Evolutionary conservation across 495 filamentous ascomycete species (phyloP).

Genomic region (Penicillium verhagenii): DNA sequence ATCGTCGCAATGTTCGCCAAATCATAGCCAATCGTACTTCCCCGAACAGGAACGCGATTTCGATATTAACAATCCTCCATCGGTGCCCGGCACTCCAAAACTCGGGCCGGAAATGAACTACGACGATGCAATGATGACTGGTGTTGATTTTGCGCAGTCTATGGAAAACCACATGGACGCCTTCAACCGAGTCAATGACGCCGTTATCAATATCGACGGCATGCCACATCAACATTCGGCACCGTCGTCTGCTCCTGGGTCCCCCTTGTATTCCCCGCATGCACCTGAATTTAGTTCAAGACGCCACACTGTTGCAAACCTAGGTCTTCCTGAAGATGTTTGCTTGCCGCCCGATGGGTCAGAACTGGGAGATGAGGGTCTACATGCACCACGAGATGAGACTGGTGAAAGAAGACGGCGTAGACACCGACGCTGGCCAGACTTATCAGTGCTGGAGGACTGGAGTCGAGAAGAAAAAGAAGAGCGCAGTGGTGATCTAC

Average conservation of each 20-base stretch:
- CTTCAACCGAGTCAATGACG: constrained; percentile 41
- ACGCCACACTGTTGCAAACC: constrained; percentile 49
- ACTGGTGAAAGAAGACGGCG: constrained; percentile 54
- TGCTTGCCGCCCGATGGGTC: constrained; percentile 87
- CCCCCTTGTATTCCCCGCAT: constrained; percentile 23
- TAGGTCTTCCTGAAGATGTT: constrained; percentile 70
- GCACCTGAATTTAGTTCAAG: constrained; percentile 38
- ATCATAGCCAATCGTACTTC: constrained; percentile 28
- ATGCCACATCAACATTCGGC: constrained; percentile 23
- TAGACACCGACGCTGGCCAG: constrained; percentile 60
- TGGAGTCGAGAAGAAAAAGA: constrained; percentile 93
- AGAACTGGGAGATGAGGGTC: constrained; percentile 72
- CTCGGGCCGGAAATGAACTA: constrained; percentile 62
- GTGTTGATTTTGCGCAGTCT: constrained; percentile 35
- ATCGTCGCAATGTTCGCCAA: constrained; percentile 38
- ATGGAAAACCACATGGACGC: constrained; percentile 38
- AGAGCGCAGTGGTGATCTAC: constrained; percentile 78
- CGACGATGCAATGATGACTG: constrained; percentile 74
- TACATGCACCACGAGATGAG: constrained; percentile 36
- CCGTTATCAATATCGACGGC: constrained; percentile 59
- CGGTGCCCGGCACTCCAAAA: constrained; percentile 75
- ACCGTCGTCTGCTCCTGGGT: constrained; percentile 23
- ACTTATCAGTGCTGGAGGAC: constrained; percentile 76
- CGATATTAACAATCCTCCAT: constrained; percentile 97
- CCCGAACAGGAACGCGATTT: constrained; percentile 49